Conservation (phyloP, 208 protist species). For the Trypanosoma vivax region DNA sequence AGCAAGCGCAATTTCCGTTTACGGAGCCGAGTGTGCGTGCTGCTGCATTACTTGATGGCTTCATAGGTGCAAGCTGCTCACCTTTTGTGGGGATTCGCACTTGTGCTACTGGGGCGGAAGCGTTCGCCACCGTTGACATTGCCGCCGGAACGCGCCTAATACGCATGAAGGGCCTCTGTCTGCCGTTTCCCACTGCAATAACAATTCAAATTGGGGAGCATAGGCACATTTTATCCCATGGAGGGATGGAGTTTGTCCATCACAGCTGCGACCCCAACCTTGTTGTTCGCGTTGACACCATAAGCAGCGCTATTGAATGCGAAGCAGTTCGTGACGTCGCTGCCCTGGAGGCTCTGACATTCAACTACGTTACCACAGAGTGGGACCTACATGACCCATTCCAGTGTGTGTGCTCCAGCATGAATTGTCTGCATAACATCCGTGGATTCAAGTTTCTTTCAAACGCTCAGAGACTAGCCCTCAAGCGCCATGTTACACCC, state of each 20-base stretch:
- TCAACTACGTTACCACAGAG: constrained; percentile 83
- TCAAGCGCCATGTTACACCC: constrained; percentile 44
- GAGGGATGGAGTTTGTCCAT: constrained; percentile 66
- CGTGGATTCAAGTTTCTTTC: constrained; percentile 78
- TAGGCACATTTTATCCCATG: constrained; percentile 66
- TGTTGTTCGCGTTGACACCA: constrained; percentile 48
- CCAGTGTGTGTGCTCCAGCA: constrained; percentile 55
- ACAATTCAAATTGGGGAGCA: constrained; percentile 58
- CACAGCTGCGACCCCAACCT: constrained; percentile 84
- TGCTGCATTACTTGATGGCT: constrained; percentile 45
- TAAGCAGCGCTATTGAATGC: constrained; percentile 65
- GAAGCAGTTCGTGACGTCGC: constrained; percentile 66
- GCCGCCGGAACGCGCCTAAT: constrained; percentile 50
- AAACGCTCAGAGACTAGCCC: constrained; percentile 25
- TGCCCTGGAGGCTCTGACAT: constrained; percentile 52
- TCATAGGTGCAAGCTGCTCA: constrained; percentile 29
- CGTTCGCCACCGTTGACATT: constrained; percentile 46
- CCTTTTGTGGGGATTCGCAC: constrained; percentile 48
- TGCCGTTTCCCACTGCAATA: constrained; percentile 63
- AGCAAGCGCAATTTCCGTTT: constrained; percentile 37
- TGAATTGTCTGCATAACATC: constrained; percentile 56
- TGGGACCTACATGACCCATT: constrained; percentile 75
- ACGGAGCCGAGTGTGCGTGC: constrained; percentile 35
- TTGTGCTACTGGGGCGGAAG: constrained; percentile 51
- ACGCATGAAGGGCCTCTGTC: constrained; percentile 41